Percentiles rank a stretch among this genome's conserved stretches.
phyloP scores from a whole-genome alignment of 1,284 basidiomycete genomes.

The Tylopilus sp. region DNA sequence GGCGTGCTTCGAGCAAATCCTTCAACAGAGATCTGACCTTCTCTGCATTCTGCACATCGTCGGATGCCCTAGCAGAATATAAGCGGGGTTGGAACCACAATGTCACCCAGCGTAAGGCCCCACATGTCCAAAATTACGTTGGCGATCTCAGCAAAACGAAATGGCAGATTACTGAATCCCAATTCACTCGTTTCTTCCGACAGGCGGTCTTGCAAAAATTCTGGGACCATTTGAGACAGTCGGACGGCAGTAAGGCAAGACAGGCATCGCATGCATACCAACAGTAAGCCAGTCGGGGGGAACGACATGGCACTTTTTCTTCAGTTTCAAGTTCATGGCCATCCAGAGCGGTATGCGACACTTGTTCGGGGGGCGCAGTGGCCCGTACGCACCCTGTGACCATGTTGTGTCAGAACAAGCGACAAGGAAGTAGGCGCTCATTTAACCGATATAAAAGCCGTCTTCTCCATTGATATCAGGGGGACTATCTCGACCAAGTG shows the following conservation, averaged over 20 bases:
- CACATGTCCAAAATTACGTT: constrained; percentile 90
- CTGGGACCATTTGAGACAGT: constrained; percentile 30
- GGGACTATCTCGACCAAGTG: constrained; percentile 81
- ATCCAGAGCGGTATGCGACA: constrained; percentile 91
- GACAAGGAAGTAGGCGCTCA: constrained; percentile 32
- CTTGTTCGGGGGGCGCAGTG: constrained; percentile 83
- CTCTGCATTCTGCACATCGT: constrained; percentile 83
- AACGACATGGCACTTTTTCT: constrained; percentile 91
- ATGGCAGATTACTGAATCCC: constrained; percentile 75
- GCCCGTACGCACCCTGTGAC: constrained; percentile 88
- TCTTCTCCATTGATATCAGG: constrained; percentile 81
- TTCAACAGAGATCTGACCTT: constrained; percentile 83
- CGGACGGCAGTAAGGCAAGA: constrained; percentile 1
- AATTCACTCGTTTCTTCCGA: constrained; percentile 66
- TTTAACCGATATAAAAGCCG: constrained; percentile 75
- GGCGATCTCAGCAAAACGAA: constrained; percentile 84
- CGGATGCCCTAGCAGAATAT: constrained; percentile 64
- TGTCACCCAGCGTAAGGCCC: neutral
- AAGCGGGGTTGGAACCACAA: neutral
- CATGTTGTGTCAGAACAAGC: constrained; percentile 14
- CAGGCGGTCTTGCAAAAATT: constrained; percentile 73
- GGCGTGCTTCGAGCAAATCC: constrained; percentile 90
- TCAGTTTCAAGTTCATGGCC: constrained; percentile 87
- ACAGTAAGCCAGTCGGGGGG: constrained; percentile 86
- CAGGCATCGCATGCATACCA: constrained; percentile 44